Conservation (phyloP, 2,329 filamentous ascomycete genomes). For the Aureobasidium sp. region DNA sequence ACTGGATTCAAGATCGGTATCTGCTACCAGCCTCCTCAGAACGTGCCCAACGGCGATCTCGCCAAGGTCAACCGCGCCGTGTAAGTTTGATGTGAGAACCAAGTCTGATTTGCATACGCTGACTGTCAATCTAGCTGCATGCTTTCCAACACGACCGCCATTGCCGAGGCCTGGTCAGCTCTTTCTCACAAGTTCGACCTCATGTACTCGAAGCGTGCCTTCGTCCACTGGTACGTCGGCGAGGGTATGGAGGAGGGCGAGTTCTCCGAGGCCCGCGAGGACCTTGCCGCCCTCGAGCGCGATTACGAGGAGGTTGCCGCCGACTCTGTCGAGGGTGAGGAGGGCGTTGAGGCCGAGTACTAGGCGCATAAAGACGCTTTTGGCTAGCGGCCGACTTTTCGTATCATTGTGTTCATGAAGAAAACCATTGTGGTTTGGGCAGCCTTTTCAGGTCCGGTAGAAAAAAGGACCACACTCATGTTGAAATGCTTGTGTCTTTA, state of each 20-base stretch:
- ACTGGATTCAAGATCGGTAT: conserved; percentile 99
- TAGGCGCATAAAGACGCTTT: conserved; percentile 41
- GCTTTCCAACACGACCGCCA: conserved; percentile 97
- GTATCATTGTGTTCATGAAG: conserved; percentile 18
- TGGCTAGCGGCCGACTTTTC: conserved; percentile 18
- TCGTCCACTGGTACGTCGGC: conserved; percentile 99
- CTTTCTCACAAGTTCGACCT: conserved; percentile 98
- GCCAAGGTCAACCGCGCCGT: conserved; percentile 98
- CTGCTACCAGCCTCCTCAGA: conserved; percentile 96
- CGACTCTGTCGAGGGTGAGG: conserved; percentile 84
- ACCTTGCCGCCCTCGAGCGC: conserved; percentile 92
- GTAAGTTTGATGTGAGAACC: conserved; percentile 52
- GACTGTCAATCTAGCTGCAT: conserved; percentile 61
- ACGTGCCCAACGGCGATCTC: conserved; percentile 92
- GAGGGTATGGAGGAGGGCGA: conserved; percentile 99
- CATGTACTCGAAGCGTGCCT: conserved; percentile 99
- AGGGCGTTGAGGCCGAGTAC: conserved; percentile 84
- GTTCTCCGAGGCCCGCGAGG: conserved; percentile 98
- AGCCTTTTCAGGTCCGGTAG: conserved; percentile 17
- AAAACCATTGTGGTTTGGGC: conserved; percentile 17
- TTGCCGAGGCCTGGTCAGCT: conserved; percentile 95
- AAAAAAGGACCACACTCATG: conserved; percentile 18
- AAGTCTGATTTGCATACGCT: background rate
- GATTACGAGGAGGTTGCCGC: conserved; percentile 98
- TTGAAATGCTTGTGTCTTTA: conserved; percentile 18